Evolutionary conservation across 108 stramenopile genomes (phyloP).

Genomic region (Nannochloropsis gaditana): DNA sequence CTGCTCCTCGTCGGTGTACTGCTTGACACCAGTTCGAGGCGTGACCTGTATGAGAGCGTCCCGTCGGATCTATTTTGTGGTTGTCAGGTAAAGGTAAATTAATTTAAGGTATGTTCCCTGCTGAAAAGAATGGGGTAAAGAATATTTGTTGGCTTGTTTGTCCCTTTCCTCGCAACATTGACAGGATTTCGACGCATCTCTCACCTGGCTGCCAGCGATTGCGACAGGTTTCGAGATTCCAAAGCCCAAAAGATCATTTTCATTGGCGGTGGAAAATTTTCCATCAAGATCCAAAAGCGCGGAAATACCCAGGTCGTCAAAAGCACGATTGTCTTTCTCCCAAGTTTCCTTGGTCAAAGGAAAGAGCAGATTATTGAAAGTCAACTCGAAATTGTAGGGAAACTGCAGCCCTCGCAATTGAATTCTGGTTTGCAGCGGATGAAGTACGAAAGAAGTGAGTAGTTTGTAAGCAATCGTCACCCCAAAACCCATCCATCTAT

Average conservation of each 20-base stretch:
- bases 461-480: too few species aligned
- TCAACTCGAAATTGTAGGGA: conserved; percentile 1
- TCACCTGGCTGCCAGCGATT: background rate
- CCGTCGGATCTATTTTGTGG: background rate
- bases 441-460: background rate
- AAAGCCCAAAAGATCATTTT: background rate
- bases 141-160: too few species aligned
- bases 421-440: background rate
- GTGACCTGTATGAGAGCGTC: background rate
- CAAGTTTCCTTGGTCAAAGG: conserved; percentile 14
- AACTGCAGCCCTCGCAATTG: background rate
- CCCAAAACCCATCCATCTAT: too few species aligned
- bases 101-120: too few species aligned
- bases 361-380: conserved; percentile 6
- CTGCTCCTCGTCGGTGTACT: conserved; percentile 17
- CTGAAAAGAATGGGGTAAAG: too few species aligned
- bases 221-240: conserved; percentile 12
- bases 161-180: too few species aligned
- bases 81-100: background rate
- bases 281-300: background rate
- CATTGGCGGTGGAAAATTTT: conserved; percentile 16
- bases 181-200: background rate
- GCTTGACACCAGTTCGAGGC: background rate
- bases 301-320: background rate
- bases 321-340: conserved; percentile 15